Conservation (phyloP, 805 yeast species). For the Ogataea nitratoaversa region DNA sequence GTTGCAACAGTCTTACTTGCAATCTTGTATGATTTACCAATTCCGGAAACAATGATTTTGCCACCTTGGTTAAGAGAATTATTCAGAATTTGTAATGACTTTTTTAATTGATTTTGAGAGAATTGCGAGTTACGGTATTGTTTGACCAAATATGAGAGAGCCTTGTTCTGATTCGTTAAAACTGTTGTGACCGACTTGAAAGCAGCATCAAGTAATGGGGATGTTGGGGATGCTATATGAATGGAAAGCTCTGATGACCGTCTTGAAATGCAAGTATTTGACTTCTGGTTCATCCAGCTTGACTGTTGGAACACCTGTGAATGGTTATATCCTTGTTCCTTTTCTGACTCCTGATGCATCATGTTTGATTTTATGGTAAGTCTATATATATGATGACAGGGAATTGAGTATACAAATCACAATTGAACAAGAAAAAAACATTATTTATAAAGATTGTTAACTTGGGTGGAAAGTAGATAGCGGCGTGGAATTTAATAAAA, state of each 20-base stretch:
- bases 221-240: constrained; percentile 16
- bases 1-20: constrained; percentile 80
- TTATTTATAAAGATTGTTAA: no score
- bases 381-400: no score
- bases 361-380: no score
- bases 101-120: constrained; percentile 40
- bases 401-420: no score
- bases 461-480: no score
- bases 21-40: constrained; percentile 81
- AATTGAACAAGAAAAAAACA: no score
- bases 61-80: constrained; percentile 47
- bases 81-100: constrained; percentile 41
- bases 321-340: background rate
- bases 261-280: constrained; percentile 15
- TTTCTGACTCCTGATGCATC: no score
- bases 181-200: constrained; percentile 35
- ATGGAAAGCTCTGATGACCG: constrained; percentile 25
- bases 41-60: constrained; percentile 73
- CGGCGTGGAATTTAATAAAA: no score
- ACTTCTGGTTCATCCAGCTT: background rate
- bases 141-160: constrained; percentile 39
- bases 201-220: constrained; percentile 24
- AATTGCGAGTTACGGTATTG: constrained; percentile 45
- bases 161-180: constrained; percentile 42
- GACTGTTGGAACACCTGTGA: background rate